These are phyloP conservation scores for Asterella californica DNA, from an alignment of 225 moss, liverwort and hornwort species.

Conservation along the genomic window DNA sequence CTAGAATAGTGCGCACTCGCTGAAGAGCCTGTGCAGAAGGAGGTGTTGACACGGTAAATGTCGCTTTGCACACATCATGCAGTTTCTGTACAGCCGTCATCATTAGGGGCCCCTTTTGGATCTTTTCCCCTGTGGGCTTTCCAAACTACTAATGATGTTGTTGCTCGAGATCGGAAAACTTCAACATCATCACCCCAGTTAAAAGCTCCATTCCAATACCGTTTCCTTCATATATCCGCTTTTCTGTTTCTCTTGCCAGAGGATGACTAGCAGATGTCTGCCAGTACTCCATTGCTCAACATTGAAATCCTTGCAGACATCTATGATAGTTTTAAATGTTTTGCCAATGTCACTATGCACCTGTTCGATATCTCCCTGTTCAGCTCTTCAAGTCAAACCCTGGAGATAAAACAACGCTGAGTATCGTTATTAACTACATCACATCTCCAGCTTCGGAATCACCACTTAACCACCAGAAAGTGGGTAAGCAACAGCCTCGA, in stretches of 20 bases:
- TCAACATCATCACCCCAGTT: conserved; percentile 7
- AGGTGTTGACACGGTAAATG: conserved; percentile 59
- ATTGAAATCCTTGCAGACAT: conserved; percentile 15
- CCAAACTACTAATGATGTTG: conserved; percentile 2
- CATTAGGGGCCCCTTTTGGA: conserved; percentile 16
- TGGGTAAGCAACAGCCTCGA: background rate
- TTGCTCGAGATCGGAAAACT: background rate
- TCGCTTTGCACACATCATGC: conserved; percentile 81
- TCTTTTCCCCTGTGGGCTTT: background rate
- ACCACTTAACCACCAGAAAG: no score
- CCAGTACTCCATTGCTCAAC: conserved; percentile 15
- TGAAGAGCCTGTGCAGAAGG: conserved; percentile 67
- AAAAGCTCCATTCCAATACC: conserved; percentile 11
- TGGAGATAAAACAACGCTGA: conserved; percentile 1
- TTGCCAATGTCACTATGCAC: conserved; percentile 10
- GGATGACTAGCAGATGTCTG: conserved; percentile 4
- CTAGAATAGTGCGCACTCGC: conserved; percentile 64
- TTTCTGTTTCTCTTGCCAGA: background rate
- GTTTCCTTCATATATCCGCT: conserved; percentile 8
- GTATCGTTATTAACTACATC: background rate
- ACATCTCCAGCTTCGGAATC: background rate
- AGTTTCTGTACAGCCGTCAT: conserved; percentile 74
- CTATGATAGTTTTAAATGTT: background rate
- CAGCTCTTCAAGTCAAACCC: background rate
- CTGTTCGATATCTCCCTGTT: background rate